Percentiles rank a stretch among this genome's conserved stretches.
These are phyloP conservation scores for Verticillium longisporum DNA, from an alignment of 2,329 filamentous ascomycete genomes.

Conservation along the genomic window DNA sequence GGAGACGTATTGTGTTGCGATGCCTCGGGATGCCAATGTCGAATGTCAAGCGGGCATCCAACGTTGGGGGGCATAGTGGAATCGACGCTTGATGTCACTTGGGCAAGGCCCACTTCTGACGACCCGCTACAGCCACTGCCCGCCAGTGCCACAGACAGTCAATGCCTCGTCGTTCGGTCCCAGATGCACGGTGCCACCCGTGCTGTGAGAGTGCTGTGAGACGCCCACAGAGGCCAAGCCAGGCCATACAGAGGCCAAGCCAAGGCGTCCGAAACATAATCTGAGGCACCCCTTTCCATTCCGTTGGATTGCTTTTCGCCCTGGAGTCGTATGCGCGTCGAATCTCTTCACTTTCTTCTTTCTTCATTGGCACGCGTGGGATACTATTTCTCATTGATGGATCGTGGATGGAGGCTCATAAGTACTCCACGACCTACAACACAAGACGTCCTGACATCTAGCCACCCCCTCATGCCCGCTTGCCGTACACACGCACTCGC, in stretches of 20 bases:
- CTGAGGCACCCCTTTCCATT: not conserved
- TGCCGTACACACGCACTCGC: constrained; percentile 71
- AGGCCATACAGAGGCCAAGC: not conserved
- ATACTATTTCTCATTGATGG: not conserved
- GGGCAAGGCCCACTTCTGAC: not conserved
- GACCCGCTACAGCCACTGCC: not conserved
- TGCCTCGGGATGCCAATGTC: not conserved
- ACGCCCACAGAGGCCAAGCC: no score
- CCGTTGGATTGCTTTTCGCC: not conserved
- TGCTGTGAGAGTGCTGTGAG: no score
- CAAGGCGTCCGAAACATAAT: not conserved
- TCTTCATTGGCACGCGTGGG: not conserved
- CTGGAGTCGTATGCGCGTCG: not conserved
- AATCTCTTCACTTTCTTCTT: not conserved
- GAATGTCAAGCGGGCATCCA: not conserved
- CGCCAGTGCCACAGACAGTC: not conserved
- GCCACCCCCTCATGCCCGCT: constrained; percentile 28
- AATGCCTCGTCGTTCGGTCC: no score
- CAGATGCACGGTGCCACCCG: no score
- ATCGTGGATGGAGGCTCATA: no score
- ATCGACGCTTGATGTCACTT: not conserved
- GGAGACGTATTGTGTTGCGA: not conserved
- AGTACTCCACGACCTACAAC: not conserved
- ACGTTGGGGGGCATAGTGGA: not conserved
- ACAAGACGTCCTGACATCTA: not conserved